Evolutionary conservation across 148 eudicot species (phyloP), one percentile per base, ranked within the genome.

Genomic region (Linanthus parryae): DNA sequence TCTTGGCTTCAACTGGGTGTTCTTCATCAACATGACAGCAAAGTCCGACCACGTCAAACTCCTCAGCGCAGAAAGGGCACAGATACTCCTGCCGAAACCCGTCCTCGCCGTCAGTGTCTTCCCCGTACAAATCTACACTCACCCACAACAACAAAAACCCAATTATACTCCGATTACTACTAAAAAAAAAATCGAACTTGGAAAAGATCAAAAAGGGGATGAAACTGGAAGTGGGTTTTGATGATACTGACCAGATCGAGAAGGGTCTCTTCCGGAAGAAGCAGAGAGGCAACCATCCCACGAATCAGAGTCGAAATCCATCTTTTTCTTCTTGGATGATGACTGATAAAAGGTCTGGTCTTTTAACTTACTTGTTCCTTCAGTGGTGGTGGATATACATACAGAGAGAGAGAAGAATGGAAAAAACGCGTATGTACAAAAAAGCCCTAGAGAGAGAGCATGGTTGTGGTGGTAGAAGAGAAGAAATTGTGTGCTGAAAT

Each of bases 11-110:
- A 36, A 88, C 72, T 26, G 74, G 66, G 58, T 92, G 96, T 55
- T 84, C 96, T 42, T 88, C 96, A 37, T 92, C 96, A 50, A 92
- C 74, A 64, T 92, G 99, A 57, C 96, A 92, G 65, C 84, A 88
- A 5, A 92, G 79, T 38, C 96, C 96, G 21, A 92, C 96, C 44
- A 84, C 73, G 58, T 92, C 96, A 52, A 79, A 88, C 62, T 88
- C 96, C 42, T 88, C 96, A 0, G 71, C 82, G 47, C 99, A 92
- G 69, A 92, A 92, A 12, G 96, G 96, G 58, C 99, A 92, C 27
- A 90, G 44, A 67, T 48, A 92, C 73, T 92, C 99, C 37, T 74
- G 77, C 65, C 85, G 71, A 52, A 43, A 54, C 65, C 87, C 94
- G 25, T 85, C 92, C 19, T 81, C 94, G 2, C 61, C 72, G 7